phyloP scores from a whole-genome alignment of 2,329 filamentous ascomycete species.

The Diaporthe citri region DNA sequence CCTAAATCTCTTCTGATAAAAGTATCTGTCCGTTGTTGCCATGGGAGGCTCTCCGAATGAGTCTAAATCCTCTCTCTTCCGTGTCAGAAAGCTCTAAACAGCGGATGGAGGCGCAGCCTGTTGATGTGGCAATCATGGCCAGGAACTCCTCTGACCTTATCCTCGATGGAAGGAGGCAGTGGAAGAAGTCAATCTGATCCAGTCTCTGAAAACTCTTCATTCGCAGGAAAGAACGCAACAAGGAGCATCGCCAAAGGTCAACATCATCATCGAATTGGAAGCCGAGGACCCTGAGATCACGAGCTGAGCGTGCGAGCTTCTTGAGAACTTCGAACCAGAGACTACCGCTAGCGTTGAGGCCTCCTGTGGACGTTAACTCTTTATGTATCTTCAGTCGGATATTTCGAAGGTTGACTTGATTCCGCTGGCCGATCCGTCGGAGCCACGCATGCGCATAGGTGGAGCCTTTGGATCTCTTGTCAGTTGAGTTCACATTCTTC shows the following conservation, averaged over 20 bases:
- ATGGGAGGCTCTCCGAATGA: background rate
- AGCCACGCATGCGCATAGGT: conserved; percentile 23
- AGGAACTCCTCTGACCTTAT: background rate
- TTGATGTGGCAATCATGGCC: background rate
- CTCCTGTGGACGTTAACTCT: background rate
- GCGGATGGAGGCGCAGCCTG: background rate
- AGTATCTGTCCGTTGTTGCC: background rate
- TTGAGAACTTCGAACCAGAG: conserved; percentile 13
- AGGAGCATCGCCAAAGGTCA: background rate
- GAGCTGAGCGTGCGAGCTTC: background rate
- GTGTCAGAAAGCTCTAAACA: background rate
- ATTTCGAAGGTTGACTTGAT: background rate
- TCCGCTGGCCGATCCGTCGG: conserved; percentile 1
- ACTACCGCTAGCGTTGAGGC: background rate
- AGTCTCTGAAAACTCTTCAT: background rate
- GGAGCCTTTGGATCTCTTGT: background rate
- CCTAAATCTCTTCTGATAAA: background rate
- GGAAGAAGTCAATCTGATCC: background rate
- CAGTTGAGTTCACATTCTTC: background rate
- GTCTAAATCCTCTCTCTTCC: background rate
- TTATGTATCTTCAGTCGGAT: conserved; percentile 6
- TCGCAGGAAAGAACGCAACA: background rate
- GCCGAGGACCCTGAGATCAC: background rate
- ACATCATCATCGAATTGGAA: background rate
- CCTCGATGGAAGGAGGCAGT: background rate